These are phyloP conservation scores for Lactifluus volemus DNA, from an alignment of 768 basidiomycete species.

Conservation along the genomic window DNA sequence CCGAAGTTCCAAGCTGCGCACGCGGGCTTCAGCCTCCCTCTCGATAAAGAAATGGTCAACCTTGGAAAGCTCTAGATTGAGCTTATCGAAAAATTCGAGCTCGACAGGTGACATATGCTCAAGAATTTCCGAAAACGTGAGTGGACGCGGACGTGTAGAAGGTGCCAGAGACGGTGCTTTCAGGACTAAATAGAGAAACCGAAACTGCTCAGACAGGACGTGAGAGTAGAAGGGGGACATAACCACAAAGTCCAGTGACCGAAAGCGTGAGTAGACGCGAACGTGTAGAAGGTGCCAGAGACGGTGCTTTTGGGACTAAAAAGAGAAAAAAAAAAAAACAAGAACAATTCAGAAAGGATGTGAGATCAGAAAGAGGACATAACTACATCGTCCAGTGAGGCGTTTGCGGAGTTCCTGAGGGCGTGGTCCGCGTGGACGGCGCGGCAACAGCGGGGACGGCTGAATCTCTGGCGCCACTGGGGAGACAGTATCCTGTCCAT, in stretches of 20 bases:
- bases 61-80: slow-evolving; percentile 77
- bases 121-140: slow-evolving; percentile 30
- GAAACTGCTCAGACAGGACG: neutral
- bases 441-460: neutral
- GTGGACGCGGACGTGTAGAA: slow-evolving; percentile 15
- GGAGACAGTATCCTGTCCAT: neutral
- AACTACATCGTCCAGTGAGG: neutral
- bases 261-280: too few relatives aligned
- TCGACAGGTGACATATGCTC: slow-evolving; percentile 52
- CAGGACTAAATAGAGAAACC: neutral
- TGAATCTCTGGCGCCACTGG: neutral
- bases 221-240: neutral
- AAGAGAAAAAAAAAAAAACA: too few relatives aligned
- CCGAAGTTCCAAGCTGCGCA: slow-evolving; percentile 28
- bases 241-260: neutral
- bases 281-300: too few relatives aligned
- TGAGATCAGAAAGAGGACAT: too few relatives aligned
- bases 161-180: neutral
- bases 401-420: slow-evolving; percentile 2
- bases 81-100: slow-evolving; percentile 60
- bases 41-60: slow-evolving; percentile 76
- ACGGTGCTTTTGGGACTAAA: too few relatives aligned
- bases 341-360: too few relatives aligned
- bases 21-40: slow-evolving; percentile 54
- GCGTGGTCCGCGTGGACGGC: neutral